Evolutionary conservation across 176 grass and related monocot genomes (phyloP), one percentile per base, ranked within the genome.

Genomic region (Eleusine indica): DNA sequence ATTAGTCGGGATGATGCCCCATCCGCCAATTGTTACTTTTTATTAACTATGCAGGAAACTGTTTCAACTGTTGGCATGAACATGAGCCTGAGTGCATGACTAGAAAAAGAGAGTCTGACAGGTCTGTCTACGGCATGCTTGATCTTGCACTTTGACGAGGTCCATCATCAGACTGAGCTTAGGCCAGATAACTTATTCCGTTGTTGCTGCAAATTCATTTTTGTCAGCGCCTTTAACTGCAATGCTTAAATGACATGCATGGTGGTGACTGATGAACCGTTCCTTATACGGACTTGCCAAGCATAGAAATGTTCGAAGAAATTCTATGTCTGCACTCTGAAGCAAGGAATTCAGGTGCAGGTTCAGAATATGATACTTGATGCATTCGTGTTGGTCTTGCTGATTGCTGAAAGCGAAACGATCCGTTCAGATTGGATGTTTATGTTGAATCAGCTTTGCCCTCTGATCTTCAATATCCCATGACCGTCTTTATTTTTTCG

Each of bases 261-360:
- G 25, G 25, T 25, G 25, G 25, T 25, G 25, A 25, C 25, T 25
- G 25, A 25, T 25, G 47, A 38, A 12, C 19, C 1, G 11, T 54
- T 66, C 60, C 44, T 66, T 74, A 39, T 54, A 42, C 22, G 44
- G 69, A 64, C n/a, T 73, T 46, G 76, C 58, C 68, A 51, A 53
- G 25, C 76, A 40, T 38, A 49, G 30, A 56, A 66, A 32, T 28
- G 54, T 64, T 21, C 19, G 2, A 41, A 71, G 42, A 85, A 38
- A 40, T 43, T 44, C 72, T 43, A 13, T 64, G 6, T 29, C 68
- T 63, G 21, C 79, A 71, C 57, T 73, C 30, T 14, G 15, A 56
- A 56, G 15, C 9, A 64, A 79, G 47, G 30, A 79, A 70, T 52
- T 4, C 37, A 37, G 6, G 65, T 54, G 63, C 69, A 67, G 15